Base-by-base conservation (phyloP, 441 rosid genomes). In the Omphalea diandra region DNA sequence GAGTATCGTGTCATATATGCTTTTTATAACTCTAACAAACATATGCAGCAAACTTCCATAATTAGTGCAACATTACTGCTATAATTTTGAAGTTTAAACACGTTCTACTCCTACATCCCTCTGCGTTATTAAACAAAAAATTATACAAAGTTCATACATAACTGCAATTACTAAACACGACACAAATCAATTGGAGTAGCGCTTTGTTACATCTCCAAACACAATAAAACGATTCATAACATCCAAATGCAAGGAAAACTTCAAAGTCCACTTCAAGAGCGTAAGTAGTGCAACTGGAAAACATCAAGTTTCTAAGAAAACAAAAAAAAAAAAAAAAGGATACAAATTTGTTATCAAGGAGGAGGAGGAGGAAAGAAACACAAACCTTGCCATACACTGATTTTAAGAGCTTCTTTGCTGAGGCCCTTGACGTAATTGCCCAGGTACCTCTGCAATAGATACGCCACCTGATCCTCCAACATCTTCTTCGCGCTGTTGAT, bases 401-500 rank as follows among this genome's bases (percentile, higher is more conserved):
- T 95, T 77, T 93, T 88, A 73, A 95, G 97, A 70, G 97, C 97
- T 78, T 95, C 97, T 77, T 89, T 95, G 69, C 73, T 93, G 79
- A 95, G 90, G 11, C 97, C 99, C 62, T 78, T 79, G 69, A 95
- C 97, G 58, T 95, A 95, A 69, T 93, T 95, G 52, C 99, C 99
- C 71, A 95, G 75, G 78, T 88, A 95, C 76, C 86, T 81, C 84
- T 95, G 97, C 70, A 93, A 80, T 82, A 95, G 83, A 72, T 86
- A 73, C 63, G 98, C 94, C 40, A 95, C 98, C 75, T 95, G 97
- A 88, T 95, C 99, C 85, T 93, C 97, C 94, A 95, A 85, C 99
- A 93, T 95, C 85, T 78, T 84, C 12, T 41, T 60, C 2, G 47
- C 27, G 12, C 33, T 10, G 64, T 65, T 67, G n/a, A n/a, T n/a